Conservation (phyloP, 768 basidiomycete species). For the Leccinum broughii region DNA sequence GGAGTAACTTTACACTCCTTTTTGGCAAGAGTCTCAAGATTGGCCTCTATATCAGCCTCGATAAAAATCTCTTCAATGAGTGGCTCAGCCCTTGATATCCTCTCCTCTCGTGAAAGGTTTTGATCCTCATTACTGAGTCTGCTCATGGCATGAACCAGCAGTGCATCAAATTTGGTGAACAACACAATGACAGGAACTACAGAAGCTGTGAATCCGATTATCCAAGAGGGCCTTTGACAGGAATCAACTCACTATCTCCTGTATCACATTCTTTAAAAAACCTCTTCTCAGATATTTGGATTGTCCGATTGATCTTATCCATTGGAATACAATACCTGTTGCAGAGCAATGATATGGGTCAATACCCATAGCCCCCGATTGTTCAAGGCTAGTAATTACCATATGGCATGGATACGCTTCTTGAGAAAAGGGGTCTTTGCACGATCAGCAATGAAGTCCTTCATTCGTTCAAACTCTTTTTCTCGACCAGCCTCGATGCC, state of each 20-base stretch:
- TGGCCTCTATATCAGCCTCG: too few species aligned
- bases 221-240: not conserved
- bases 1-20: not conserved
- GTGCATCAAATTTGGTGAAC: constrained; percentile 13
- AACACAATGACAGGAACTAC: constrained; percentile 3
- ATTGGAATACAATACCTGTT: not conserved
- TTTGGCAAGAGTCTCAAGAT: too few species aligned
- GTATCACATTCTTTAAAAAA: not conserved
- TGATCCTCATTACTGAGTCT: not conserved
- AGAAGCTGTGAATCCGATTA: not conserved
- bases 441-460: not conserved
- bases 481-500: not conserved
- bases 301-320: not conserved
- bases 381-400: not conserved
- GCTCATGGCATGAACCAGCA: not conserved
- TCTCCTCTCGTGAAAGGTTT: too few species aligned
- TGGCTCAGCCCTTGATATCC: too few species aligned
- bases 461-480: not conserved
- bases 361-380: too few species aligned
- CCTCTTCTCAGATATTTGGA: not conserved
- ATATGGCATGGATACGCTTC: not conserved
- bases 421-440: not conserved
- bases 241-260: not conserved
- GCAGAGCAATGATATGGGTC: not conserved
- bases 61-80: too few species aligned